Evolutionary conservation across 2,329 filamentous ascomycete genomes (phyloP).

Genomic region (Diaporthe australafricana): DNA sequence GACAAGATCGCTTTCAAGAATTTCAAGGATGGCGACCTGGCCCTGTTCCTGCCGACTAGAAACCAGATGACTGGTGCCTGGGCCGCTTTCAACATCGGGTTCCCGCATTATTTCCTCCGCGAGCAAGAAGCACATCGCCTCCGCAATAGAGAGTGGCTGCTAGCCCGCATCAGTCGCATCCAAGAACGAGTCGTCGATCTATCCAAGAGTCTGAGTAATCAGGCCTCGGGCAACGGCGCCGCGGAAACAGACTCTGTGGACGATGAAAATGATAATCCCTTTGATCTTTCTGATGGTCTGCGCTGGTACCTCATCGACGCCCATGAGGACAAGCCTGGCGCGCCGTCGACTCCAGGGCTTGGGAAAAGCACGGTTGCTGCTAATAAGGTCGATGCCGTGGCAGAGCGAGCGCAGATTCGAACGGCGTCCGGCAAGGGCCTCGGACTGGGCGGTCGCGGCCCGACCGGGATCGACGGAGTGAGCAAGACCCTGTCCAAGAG

Average conservation of each 20-base stretch:
- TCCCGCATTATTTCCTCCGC: constrained; percentile 95
- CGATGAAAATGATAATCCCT: constrained; percentile 94
- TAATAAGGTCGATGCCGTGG: constrained; percentile 87
- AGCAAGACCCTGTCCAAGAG: constrained; percentile 87
- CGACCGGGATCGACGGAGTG: constrained; percentile 75
- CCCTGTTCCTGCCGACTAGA: constrained; percentile 91
- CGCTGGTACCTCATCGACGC: constrained; percentile 98
- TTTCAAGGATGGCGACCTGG: constrained; percentile 96
- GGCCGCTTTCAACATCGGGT: constrained; percentile 98
- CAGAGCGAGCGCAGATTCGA: constrained; percentile 68
- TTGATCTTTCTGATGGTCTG: constrained; percentile 93
- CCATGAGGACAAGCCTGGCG: constrained; percentile 89
- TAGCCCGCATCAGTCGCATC: constrained; percentile 90
- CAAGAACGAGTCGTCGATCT: constrained; percentile 95
- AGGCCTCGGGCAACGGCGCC: constrained; percentile 49
- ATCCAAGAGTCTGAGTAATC: constrained; percentile 75
- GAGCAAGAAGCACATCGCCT: constrained; percentile 92
- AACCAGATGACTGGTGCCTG: constrained; percentile 95
- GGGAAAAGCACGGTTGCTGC: constrained; percentile 92
- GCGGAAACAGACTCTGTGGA: constrained; percentile 64
- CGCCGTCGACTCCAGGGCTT: constrained; percentile 90
- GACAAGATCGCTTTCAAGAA: constrained; percentile 96
- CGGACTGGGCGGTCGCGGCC: constrained; percentile 47
- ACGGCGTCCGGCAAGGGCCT: constrained; percentile 54
- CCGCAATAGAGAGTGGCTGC: constrained; percentile 90